Conservation (phyloP, 371 early-diverging fungal genomes). For the Rhizopus sp. region DNA sequence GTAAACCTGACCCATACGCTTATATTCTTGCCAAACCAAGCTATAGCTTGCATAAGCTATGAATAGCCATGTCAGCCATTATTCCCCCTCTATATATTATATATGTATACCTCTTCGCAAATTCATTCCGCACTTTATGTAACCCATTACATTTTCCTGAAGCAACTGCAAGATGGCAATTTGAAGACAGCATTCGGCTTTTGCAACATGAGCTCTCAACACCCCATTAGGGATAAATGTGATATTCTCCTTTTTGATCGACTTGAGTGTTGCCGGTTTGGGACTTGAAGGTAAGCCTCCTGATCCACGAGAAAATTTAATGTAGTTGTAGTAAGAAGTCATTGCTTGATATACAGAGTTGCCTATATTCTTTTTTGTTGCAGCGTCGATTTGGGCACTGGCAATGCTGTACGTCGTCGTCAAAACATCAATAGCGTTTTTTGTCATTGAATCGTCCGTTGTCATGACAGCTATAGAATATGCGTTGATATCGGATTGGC, state of each 20-base stretch:
- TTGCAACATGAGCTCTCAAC: constrained; percentile 60
- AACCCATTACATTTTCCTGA: constrained; percentile 63
- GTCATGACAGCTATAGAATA: constrained; percentile 42
- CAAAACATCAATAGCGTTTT: constrained; percentile 56
- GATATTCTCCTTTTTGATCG: constrained; percentile 35
- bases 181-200: constrained; percentile 62
- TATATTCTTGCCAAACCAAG: constrained; percentile 57
- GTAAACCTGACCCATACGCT: constrained; percentile 51
- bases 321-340: constrained; percentile 45
- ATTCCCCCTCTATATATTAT: background rate
- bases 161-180: constrained; percentile 62
- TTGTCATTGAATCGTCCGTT: constrained; percentile 54
- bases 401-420: constrained; percentile 56
- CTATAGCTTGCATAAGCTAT: constrained; percentile 55
- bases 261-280: constrained; percentile 38
- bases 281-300: constrained; percentile 41
- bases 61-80: background rate
- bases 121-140: constrained; percentile 67
- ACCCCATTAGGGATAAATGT: constrained; percentile 59
- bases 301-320: constrained; percentile 44
- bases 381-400: constrained; percentile 62
- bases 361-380: constrained; percentile 54
- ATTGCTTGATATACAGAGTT: constrained; percentile 44
- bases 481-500: background rate
- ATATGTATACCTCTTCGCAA: constrained; percentile 55